These are phyloP conservation scores for Tagetes erecta DNA, from an alignment of 129 eudicot species.

Conservation along the genomic window DNA sequence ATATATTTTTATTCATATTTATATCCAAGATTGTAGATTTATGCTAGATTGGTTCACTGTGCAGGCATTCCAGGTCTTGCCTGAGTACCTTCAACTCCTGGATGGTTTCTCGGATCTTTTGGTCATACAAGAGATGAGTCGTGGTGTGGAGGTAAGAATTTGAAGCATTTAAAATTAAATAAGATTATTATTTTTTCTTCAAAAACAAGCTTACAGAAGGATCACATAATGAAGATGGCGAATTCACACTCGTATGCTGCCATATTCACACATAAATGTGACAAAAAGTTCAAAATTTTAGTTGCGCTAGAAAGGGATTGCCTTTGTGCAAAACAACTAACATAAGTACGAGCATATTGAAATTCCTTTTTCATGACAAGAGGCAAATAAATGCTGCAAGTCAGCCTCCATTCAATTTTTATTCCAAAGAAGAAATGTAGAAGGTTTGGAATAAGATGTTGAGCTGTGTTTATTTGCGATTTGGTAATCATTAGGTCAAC, in stretches of 20 bases:
- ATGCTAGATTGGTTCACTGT: conserved; percentile 21
- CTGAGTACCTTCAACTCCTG: conserved; percentile 88
- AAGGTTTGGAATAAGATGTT: not conserved
- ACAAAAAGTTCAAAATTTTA: not conserved
- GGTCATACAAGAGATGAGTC: conserved; percentile 90
- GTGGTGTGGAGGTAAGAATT: conserved; percentile 75
- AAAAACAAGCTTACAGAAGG: not conserved
- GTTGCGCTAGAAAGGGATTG: not conserved
- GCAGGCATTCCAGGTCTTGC: conserved; percentile 93
- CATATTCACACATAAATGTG: not conserved
- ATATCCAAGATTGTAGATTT: conserved; percentile 21
- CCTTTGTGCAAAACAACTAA: conserved; percentile 13
- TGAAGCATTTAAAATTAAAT: not conserved
- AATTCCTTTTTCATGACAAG: conserved; percentile 8
- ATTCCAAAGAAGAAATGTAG: not conserved
- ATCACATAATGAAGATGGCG: conserved; percentile 17
- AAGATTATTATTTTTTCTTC: not conserved
- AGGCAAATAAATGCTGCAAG: conserved; percentile 5
- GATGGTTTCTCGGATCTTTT: conserved; percentile 84
- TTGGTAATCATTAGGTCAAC: not conserved
- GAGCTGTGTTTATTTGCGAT: conserved; percentile 3
- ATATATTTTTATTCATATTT: conserved; percentile 1
- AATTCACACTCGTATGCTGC: conserved; percentile 23
- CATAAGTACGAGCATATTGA: not conserved
- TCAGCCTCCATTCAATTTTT: not conserved